Evolutionary conservation across 345 rosid genomes (phyloP), one percentile per base, ranked within the genome.

Genomic region (Mercurialis annua): DNA sequence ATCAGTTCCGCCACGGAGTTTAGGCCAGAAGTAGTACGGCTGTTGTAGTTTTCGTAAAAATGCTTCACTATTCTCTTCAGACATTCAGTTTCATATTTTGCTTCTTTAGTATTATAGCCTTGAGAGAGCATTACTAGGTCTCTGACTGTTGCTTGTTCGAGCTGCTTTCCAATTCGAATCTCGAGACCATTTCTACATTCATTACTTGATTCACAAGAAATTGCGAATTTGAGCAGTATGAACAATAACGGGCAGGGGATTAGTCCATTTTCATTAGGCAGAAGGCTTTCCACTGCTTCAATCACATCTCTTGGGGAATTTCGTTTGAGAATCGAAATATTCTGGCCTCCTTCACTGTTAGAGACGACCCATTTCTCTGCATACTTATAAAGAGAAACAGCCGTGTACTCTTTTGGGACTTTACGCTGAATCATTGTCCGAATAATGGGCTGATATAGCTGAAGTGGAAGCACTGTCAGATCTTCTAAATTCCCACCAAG

Each of bases 121-220:
- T 66, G 75, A 38, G 78, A 78, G 16, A 80, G 87, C 62, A 85
- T 81, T 55, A 84, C 6, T 24, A 90, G 85, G 66, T 87, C 97
- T 67, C 75, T 77, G 2, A 71, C 81, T 18, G 78, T 81, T 30
- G 90, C 96, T 68, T 76, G 77, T 26, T 90, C 86, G 0, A 92
- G 85, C 63, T 90, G 97, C 51, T 76, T 88, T 44, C 97, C 89
- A 10, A 92, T 84, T 84, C 92, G 80, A 36, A 21, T 73, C 84
- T 88, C 96, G 5, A 85, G 75, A 52, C 96, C 93, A 66, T 78
- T 80, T 74, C 80, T 77, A 64, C 97, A 90, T 48, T 71, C 80
- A 18, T 53, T 26, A 70, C 85, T 81, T 10, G 85, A 86, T 65
- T 82, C 90, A 53, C 87, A 65, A 20, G 54, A 60, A 36, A 76